Evolutionary conservation across 129 eudicot genomes (phyloP), one percentile per base, ranked within the genome.

Genomic region (Flaveria sonorensis): DNA sequence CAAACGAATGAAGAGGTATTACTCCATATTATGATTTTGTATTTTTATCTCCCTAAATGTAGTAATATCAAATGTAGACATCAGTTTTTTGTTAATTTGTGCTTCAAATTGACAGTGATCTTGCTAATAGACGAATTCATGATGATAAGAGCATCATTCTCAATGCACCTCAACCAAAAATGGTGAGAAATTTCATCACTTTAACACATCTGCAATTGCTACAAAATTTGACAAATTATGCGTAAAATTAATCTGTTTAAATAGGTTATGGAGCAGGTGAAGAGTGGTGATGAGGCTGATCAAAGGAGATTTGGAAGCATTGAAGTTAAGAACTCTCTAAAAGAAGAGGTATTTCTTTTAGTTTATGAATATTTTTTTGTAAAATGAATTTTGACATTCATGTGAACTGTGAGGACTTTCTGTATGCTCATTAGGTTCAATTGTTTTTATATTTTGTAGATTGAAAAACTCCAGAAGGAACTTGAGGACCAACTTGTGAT

Each of bases 381-480:
- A 39, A 52, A 52, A 36, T 51, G 19, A 73, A 51, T 10, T 15
- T 62, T 10, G 18, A 13, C 23, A 14, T 75, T 75, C 15, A 45
- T 75, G 19, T 61, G 71, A 70, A 45, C 5, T 32, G 2, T 30
- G 62, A 46, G 48, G 20, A 16, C 43, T 15, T 7, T 6, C 16
- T 36, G 5, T 64, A 40, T 23, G 59, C 46, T 73, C 15, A 73
- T 39, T 24, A 64, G 55, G 67, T 18, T 64, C 4, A n/a, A 23
- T 63, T 32, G 20, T 53, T 26, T 64, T 2, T 2, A 7, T 65
- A 15, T 53, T 24, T 48, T 80, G 79, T 75, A 92, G 92, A 86
- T 88, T 64, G 50, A 81, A 43, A 87, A 87, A 68, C 96, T 92
- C 50, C 85, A 84, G 76, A 85, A 84, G 71, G 82, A 89, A 73